Evolutionary conservation across 176 grass and related monocot genomes (phyloP), one percentile per base, ranked within the genome.

Genomic region (Oryza nivara): DNA sequence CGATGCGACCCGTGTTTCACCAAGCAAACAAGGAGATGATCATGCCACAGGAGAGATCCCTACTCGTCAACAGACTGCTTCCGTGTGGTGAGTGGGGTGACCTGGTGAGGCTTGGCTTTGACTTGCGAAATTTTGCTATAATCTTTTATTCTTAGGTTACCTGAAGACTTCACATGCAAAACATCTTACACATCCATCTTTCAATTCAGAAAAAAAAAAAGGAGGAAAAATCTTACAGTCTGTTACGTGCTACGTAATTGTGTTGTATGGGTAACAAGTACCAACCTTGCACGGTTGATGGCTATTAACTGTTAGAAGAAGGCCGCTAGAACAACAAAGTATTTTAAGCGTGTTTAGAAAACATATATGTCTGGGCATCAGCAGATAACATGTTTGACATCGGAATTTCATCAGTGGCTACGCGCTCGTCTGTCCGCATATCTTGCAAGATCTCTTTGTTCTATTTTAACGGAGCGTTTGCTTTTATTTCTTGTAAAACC

Each of bases 11-110:
- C n/a, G n/a, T n/a, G 43, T 56, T 20, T 28, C 49, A n/a, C n/a
- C n/a, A 72, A 58, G 54, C 12, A 9, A 20, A 58, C 17, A 66
- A 19, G 63, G 11, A n/a, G 11, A 9, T 63, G 17, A 48, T 60
- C 75, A 35, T 3, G 36, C 36, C 63, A 17, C 58, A 46, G 34
- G 72, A 41, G n/a, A n/a, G 65, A 84, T 84, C 87, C 25, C 70
- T 43, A 1, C 23, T 47, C 17, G 68, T 47, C 60, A 30, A 41
- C 32, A 28, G 15, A 20, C 32, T 80, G n/a, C 73, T 48, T 80
- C 45, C 58, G 6, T 28, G 19, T 60, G 19, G 7, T 60, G 19
- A 9, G 51, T n/a, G 51, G n/a, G 51, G 51, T 56, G 51, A 56
- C 51, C 54, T 0, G 11, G 2, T 0, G 30, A 40, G 58, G 67